Percentiles rank a stretch among this genome's conserved stretches.
phyloP scores from a whole-genome alignment of 148 eudicot genomes.

The Rhododendron kiyosumense region DNA sequence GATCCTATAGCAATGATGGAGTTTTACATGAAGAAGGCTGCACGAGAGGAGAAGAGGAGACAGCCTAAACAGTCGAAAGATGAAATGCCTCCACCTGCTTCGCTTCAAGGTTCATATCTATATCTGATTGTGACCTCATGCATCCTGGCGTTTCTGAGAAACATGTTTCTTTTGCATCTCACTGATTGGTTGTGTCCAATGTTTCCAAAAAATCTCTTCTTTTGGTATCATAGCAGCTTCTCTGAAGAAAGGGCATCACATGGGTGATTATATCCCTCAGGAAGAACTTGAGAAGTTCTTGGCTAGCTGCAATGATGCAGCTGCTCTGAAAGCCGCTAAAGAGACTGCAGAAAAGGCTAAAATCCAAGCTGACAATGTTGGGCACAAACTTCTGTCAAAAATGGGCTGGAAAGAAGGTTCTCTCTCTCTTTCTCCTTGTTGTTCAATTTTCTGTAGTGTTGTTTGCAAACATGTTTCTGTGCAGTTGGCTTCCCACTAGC shows the following conservation, averaged over 20 bases:
- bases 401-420: conserved; percentile 99
- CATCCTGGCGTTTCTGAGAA: not conserved
- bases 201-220: not conserved
- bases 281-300: conserved; percentile 88
- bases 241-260: conserved; percentile 89
- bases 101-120: conserved; percentile 60
- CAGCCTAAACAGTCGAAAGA: conserved; percentile 77
- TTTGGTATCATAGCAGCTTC: conserved; percentile 25
- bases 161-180: not conserved
- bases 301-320: conserved; percentile 78
- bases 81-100: conserved; percentile 99
- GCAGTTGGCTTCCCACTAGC: not conserved
- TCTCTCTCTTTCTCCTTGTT: not conserved
- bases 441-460: not conserved
- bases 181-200: not conserved
- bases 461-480: not conserved
- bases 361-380: conserved; percentile 96
- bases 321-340: conserved; percentile 61
- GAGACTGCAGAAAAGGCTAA: conserved; percentile 69
- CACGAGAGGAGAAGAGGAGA: conserved; percentile 76
- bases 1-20: conserved; percentile 99
- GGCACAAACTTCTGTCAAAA: conserved; percentile 88
- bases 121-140: not conserved
- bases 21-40: conserved; percentile 90
- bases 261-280: conserved; percentile 95